Conservation (phyloP, 768 basidiomycete genomes). For the Cytidiella melzeri region DNA sequence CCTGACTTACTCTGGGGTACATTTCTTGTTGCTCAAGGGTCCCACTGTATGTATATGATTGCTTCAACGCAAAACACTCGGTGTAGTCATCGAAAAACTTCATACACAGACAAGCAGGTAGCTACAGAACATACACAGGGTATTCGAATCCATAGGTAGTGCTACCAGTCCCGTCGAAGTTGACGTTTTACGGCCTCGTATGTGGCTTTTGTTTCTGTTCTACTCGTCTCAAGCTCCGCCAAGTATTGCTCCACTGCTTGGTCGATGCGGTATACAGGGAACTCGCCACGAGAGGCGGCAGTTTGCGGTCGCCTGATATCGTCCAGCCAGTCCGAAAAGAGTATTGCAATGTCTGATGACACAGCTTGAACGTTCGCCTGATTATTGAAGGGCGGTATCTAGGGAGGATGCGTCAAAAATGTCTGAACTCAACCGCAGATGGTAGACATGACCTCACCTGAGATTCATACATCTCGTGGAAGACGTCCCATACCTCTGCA, state of each 20-base stretch:
- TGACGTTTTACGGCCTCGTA: conserved; percentile 72
- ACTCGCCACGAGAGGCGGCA: conserved; percentile 52
- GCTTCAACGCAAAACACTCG: background rate
- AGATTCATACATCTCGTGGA: conserved; percentile 68
- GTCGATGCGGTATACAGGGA: conserved; percentile 77
- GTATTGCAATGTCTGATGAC: conserved; percentile 74
- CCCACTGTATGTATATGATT: background rate
- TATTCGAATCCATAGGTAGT: background rate
- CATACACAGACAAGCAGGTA: background rate
- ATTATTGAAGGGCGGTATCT: conserved; percentile 82
- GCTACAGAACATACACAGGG: background rate
- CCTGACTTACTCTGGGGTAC: conserved; percentile 24
- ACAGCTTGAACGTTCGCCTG: conserved; percentile 75
- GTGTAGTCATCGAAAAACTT: background rate
- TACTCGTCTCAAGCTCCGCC: conserved; percentile 55
- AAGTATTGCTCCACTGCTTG: conserved; percentile 69
- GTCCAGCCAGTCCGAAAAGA: conserved; percentile 77
- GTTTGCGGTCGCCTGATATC: conserved; percentile 72
- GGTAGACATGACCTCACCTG: conserved; percentile 54
- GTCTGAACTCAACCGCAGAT: background rate
- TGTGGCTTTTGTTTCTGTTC: conserved; percentile 52
- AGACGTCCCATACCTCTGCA: conserved; percentile 76
- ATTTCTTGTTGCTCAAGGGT: background rate
- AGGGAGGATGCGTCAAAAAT: conserved; percentile 8
- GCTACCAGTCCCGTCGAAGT: conserved; percentile 65